Conservation (phyloP, 495 filamentous ascomycete species). For the Hypoxylon fragiforme region DNA sequence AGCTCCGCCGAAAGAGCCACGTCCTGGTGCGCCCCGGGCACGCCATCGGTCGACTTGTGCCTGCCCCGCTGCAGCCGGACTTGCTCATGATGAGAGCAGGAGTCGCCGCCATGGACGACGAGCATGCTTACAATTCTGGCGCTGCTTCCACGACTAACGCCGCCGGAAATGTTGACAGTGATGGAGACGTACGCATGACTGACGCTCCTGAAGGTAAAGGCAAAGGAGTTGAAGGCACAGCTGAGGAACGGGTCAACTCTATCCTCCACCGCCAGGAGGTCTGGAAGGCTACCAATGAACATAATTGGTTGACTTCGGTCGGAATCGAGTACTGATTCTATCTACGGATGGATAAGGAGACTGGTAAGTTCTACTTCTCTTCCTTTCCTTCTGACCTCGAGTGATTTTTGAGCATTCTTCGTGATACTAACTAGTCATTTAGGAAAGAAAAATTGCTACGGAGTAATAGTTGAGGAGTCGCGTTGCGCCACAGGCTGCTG, state of each 20-base stretch:
- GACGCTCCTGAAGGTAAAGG: not conserved
- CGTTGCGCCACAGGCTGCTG: too few species aligned
- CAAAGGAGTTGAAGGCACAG: not conserved
- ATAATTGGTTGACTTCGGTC: slow-evolving; percentile 19
- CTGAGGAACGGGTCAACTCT: slow-evolving; percentile 8
- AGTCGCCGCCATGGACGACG: not conserved
- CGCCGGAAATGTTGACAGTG: not conserved
- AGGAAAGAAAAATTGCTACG: too few species aligned
- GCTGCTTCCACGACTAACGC: not conserved
- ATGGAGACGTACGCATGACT: not conserved
- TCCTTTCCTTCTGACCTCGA: not conserved
- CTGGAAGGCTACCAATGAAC: slow-evolving; percentile 24
- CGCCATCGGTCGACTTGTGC: slow-evolving; percentile 3
- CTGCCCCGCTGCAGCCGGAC: not conserved
- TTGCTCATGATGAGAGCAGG: too few species aligned
- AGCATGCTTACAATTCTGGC: not conserved
- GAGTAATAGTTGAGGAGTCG: too few species aligned
- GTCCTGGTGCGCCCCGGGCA: slow-evolving; percentile 5
- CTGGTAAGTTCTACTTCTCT: not conserved
- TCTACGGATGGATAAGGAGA: not conserved
- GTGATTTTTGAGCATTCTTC: not conserved
- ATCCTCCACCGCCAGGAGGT: slow-evolving; percentile 11
- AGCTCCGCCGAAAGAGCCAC: slow-evolving; percentile 18
- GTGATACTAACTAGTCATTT: not conserved
- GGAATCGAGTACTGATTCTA: slow-evolving; percentile 24